Percentiles rank a stretch among this genome's conserved stretches.
Evolutionary conservation across 495 filamentous ascomycete species (phyloP).

Genomic region (Penicillium canescens): DNA sequence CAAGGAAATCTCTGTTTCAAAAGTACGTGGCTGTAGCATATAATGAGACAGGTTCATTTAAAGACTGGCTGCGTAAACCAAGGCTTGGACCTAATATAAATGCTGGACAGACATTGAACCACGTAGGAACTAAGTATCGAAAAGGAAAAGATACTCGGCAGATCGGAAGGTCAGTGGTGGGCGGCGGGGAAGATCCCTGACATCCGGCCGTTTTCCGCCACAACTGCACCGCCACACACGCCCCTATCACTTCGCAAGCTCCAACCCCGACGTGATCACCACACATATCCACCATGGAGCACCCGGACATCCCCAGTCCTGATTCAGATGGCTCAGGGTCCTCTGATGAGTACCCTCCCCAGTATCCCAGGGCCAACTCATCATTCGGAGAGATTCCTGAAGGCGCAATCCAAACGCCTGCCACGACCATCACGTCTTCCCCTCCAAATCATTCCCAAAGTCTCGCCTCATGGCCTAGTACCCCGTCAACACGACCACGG

Average conservation of each 20-base stretch:
- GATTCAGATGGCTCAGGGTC: slow-evolving; percentile 67
- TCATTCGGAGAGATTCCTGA: slow-evolving; percentile 41
- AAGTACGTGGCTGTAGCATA: not conserved
- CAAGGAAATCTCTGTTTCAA: not conserved
- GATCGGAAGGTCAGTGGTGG: slow-evolving; percentile 1
- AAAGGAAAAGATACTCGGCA: slow-evolving; percentile 2
- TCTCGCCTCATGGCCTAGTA: slow-evolving; percentile 44
- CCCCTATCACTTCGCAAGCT: slow-evolving; percentile 26
- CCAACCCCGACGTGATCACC: slow-evolving; percentile 14
- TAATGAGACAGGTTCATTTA: not conserved
- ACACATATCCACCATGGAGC: slow-evolving; percentile 48
- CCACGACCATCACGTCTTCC: slow-evolving; percentile 43
- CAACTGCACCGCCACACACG: slow-evolving; percentile 24
- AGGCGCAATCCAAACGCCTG: slow-evolving; percentile 36
- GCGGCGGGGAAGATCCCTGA: slow-evolving; percentile 2
- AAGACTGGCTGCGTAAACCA: not conserved
- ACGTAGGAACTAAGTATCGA: not conserved
- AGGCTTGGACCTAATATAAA: not conserved
- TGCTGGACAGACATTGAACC: not conserved
- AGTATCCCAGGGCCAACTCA: slow-evolving; percentile 46
- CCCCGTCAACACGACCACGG: slow-evolving; percentile 36
- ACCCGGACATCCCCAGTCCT: slow-evolving; percentile 52
- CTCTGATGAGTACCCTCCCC: slow-evolving; percentile 56
- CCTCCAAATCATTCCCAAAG: slow-evolving; percentile 42
- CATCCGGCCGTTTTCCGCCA: slow-evolving; percentile 14